phyloP scores from a whole-genome alignment of 345 rosid species.

The Syzygium jambos region DNA sequence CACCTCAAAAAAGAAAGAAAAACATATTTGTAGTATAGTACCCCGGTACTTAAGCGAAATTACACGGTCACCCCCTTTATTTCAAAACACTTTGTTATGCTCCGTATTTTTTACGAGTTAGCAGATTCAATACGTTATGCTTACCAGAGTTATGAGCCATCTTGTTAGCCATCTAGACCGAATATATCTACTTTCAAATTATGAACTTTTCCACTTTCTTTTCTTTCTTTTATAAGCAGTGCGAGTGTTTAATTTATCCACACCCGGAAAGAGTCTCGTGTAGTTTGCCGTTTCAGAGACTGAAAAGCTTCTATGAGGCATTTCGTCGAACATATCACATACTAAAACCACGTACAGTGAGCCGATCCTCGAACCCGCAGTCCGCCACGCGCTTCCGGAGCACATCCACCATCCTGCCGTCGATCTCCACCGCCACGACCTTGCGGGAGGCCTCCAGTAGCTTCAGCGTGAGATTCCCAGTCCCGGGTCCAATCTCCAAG shows the following conservation, averaged over 20 bases:
- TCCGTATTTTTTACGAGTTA: background rate
- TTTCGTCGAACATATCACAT: conserved; percentile 36
- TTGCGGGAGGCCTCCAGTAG: conserved; percentile 48
- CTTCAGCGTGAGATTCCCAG: conserved; percentile 85
- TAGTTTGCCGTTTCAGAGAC: background rate
- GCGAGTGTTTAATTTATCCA: background rate
- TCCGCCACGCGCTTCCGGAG: conserved; percentile 48
- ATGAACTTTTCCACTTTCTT: background rate
- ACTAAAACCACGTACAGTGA: conserved; percentile 32
- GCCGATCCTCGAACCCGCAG: conserved; percentile 26
- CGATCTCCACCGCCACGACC: conserved; percentile 72
- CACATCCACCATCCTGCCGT: conserved; percentile 66
- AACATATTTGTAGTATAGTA: background rate
- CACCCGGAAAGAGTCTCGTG: background rate
- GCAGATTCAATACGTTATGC: background rate
- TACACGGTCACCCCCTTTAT: background rate
- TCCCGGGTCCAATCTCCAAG: conserved; percentile 86
- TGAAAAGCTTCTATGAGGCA: conserved; percentile 13
- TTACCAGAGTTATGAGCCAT: background rate
- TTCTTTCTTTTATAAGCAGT: background rate
- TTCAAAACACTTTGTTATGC: background rate
- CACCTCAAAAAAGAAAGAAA: background rate
- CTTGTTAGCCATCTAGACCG: background rate
- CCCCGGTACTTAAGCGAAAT: background rate
- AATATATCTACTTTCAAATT: background rate